Base-by-base conservation (phyloP, 2,329 filamentous ascomycete genomes). In the Curvularia eragrostidis region DNA sequence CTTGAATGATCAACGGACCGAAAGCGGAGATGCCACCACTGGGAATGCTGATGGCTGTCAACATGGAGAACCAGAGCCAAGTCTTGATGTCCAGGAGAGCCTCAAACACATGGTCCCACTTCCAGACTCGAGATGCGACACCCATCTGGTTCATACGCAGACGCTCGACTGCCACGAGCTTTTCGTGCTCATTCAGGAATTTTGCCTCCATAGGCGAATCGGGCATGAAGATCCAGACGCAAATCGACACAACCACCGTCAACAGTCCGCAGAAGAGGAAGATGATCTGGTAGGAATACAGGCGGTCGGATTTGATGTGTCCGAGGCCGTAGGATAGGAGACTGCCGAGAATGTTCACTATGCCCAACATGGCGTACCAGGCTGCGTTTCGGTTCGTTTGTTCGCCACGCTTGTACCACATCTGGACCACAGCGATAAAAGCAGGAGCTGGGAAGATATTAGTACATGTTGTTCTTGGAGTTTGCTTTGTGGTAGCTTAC, bases 361-460 rank as follows among this genome's bases (percentile, higher is more conserved):
- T 70, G 2, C 85, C 85, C 52, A 87, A 85, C 82, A 86, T 87
- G 19, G 80, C 82, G 64, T 87, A 87, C 85, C 85, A 88, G 2
- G 81, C 80, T 8, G 83, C 82, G 12, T 84, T 83, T 3, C 85
- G 76, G 48, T 84, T 70, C 0, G 85, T 86, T 69, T 88, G 85
- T 63, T 88, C 85, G 56, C 80, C 78, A 50, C 85, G 79, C 41
- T 83, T 80, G 78, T 84, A 88, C 85, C 85, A 88, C 83, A 87
- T 86, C 24, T 66, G 64, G 5, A 66, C 64, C 3, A 68, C 62
- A 8, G 64, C 54, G 6, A 57, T 57, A 49, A 78, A 75, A 8
- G 70, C 71, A 8, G 72, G 72, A 19, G 72, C 71, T 74, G 9
- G 12, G 23, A 5, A 8, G 19, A 10, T 5, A 23, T 65, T 28